A percentile compares a stretch with the other conserved stretches of the same genome.
Conservation (phyloP, 2,329 filamentous ascomycete species). For the Xylogone sp. region DNA sequence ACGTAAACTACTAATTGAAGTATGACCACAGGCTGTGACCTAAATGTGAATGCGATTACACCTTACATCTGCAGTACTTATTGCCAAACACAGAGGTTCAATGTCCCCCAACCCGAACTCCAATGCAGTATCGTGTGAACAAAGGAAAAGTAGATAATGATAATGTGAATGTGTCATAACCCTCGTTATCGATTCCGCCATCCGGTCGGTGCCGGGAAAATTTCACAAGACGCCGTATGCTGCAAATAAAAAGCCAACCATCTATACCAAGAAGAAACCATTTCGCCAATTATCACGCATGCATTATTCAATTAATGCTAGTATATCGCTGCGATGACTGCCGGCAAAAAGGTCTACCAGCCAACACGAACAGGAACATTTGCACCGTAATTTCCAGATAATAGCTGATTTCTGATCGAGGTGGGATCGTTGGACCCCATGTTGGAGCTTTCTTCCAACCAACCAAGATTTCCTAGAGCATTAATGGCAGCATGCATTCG, state of each 20-base stretch:
- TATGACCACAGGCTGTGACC: not conserved
- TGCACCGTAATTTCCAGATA: conserved; percentile 56
- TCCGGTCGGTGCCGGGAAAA: conserved; percentile 15
- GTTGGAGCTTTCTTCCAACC: conserved; percentile 34
- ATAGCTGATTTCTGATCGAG: conserved; percentile 59
- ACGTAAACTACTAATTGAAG: not conserved
- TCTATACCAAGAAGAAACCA: not conserved
- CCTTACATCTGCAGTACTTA: not conserved
- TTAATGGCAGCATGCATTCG: conserved; percentile 76
- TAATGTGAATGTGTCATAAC: conserved; percentile 23
- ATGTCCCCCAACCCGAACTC: not conserved
- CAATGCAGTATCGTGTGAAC: conserved; percentile 16
- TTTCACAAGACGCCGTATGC: conserved; percentile 7
- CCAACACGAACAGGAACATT: conserved; percentile 53
- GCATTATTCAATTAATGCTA: not conserved
- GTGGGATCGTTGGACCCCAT: conserved; percentile 37
- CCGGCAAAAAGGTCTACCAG: conserved; percentile 42
- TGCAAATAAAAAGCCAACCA: not conserved
- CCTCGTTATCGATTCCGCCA: conserved; percentile 22
- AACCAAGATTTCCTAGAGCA: conserved; percentile 73
- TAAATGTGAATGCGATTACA: not conserved
- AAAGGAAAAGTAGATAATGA: conserved; percentile 1
- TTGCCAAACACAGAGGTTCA: not conserved
- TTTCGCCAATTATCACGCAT: not conserved
- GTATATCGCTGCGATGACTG: not conserved